phyloP scores from a whole-genome alignment of 2,329 filamentous ascomycete species.

The Alternaria arbusti region DNA sequence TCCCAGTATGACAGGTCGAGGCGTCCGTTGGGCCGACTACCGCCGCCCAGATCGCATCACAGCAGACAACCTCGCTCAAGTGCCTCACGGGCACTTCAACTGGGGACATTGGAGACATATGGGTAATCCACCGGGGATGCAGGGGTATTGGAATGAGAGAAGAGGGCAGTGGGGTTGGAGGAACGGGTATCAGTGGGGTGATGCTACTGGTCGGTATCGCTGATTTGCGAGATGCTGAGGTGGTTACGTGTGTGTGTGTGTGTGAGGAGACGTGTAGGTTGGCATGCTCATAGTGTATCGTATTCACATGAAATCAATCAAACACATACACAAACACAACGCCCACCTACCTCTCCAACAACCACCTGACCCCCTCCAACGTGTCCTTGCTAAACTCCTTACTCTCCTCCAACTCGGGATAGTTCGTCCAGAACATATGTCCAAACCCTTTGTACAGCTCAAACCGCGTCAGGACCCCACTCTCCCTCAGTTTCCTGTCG shows the following conservation, averaged over 20 bases:
- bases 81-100: neutral
- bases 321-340: neutral
- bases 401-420: constrained; percentile 34
- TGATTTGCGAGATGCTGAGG: neutral
- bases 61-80: neutral
- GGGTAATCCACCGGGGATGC: neutral
- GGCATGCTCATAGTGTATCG: neutral
- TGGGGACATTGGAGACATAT: neutral
- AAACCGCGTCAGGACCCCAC: constrained; percentile 50
- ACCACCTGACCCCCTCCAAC: constrained; percentile 37
- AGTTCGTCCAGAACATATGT: constrained; percentile 53
- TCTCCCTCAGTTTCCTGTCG: constrained; percentile 49
- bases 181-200: neutral
- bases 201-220: neutral
- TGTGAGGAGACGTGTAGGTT: neutral
- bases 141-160: neutral
- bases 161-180: neutral
- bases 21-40: neutral
- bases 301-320: neutral
- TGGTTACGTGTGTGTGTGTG: neutral
- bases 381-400: constrained; percentile 34
- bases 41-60: neutral
- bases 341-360: constrained; percentile 25
- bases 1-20: neutral
- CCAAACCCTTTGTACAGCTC: constrained; percentile 52